Percentiles rank a stretch among this genome's conserved stretches.
Evolutionary conservation across 495 filamentous ascomycete genomes (phyloP).

Genomic region (Pyronema domesticum): DNA sequence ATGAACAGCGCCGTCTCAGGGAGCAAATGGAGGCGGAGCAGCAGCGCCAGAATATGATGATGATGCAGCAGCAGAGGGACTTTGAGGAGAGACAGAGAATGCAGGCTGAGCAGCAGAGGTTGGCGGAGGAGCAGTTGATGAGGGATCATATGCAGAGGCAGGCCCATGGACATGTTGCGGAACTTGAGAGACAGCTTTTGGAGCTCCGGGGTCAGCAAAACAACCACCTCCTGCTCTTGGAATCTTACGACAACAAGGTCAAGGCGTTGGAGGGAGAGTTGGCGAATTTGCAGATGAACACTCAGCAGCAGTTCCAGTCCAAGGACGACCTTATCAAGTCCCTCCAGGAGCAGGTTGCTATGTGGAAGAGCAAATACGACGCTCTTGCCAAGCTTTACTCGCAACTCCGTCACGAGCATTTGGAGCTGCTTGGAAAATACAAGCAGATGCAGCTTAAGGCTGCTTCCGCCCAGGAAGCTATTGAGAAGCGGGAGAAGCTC

Average conservation of each 20-base stretch:
- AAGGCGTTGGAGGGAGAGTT: slow-evolving; percentile 86
- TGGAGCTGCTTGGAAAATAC: slow-evolving; percentile 85
- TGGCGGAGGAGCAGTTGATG: slow-evolving; percentile 77
- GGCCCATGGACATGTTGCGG: slow-evolving; percentile 80
- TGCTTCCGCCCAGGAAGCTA: slow-evolving; percentile 89
- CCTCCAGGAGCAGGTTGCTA: slow-evolving; percentile 53
- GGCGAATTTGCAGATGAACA: slow-evolving; percentile 59
- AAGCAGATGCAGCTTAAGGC: slow-evolving; percentile 92
- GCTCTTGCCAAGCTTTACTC: slow-evolving; percentile 92
- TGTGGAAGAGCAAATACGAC: slow-evolving; percentile 93
- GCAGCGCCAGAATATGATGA: slow-evolving; percentile 43
- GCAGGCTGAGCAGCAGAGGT: slow-evolving; percentile 71
- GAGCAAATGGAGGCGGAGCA: slow-evolving; percentile 52
- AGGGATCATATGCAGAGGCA: slow-evolving; percentile 77
- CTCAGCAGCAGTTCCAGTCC: slow-evolving; percentile 65
- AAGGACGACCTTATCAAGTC: slow-evolving; percentile 89
- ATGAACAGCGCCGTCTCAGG: slow-evolving; percentile 73
- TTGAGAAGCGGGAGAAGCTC: slow-evolving; percentile 83
- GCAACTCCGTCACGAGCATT: slow-evolving; percentile 83
- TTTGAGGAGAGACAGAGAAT: slow-evolving; percentile 89
- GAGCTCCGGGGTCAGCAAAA: slow-evolving; percentile 91
- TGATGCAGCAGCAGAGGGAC: slow-evolving; percentile 70
- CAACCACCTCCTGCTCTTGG: slow-evolving; percentile 85
- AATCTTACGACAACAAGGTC: slow-evolving; percentile 81
- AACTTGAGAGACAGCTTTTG: slow-evolving; percentile 85